Conservation (phyloP, 495 filamentous ascomycete genomes). For the Cenococcum geophilum region DNA sequence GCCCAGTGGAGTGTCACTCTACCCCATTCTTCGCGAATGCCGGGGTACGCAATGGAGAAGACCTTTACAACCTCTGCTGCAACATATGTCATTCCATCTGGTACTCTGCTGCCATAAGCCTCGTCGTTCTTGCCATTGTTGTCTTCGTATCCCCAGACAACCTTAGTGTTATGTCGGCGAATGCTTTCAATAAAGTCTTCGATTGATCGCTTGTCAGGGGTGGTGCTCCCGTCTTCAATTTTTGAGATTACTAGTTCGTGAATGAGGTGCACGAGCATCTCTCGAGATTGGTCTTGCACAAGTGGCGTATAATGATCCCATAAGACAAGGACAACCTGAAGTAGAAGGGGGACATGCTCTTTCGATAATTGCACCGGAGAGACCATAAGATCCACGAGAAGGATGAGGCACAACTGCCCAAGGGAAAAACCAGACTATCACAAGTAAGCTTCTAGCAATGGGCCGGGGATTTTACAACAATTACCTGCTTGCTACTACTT, state of each 20-base stretch:
- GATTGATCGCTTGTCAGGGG: conserved; percentile 62
- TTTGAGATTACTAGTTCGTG: conserved; percentile 93
- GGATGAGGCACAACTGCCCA: conserved; percentile 85
- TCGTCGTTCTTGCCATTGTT: conserved; percentile 66
- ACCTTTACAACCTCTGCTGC: conserved; percentile 73
- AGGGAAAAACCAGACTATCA: conserved; percentile 68
- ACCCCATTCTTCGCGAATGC: conserved; percentile 83
- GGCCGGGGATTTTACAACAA: conserved; percentile 7
- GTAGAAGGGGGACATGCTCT: conserved; percentile 72
- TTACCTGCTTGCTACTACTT: conserved; percentile 76
- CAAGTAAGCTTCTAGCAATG: conserved; percentile 22
- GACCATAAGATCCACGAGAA: conserved; percentile 94
- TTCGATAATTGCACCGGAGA: conserved; percentile 71
- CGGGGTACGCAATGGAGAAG: conserved; percentile 78
- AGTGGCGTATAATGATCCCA: conserved; percentile 97
- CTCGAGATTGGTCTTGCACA: conserved; percentile 91
- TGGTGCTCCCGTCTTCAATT: conserved; percentile 65
- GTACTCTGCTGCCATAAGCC: conserved; percentile 71
- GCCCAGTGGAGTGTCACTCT: conserved; percentile 89
- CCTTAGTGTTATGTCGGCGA: conserved; percentile 72
- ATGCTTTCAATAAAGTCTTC: conserved; percentile 89
- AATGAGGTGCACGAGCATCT: conserved; percentile 97
- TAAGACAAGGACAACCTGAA: conserved; percentile 87
- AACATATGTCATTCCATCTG: conserved; percentile 75
- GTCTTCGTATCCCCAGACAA: conserved; percentile 93